Evolutionary conservation across 139 green algal species (phyloP).

Genomic region (Desmodesmus armatus): DNA sequence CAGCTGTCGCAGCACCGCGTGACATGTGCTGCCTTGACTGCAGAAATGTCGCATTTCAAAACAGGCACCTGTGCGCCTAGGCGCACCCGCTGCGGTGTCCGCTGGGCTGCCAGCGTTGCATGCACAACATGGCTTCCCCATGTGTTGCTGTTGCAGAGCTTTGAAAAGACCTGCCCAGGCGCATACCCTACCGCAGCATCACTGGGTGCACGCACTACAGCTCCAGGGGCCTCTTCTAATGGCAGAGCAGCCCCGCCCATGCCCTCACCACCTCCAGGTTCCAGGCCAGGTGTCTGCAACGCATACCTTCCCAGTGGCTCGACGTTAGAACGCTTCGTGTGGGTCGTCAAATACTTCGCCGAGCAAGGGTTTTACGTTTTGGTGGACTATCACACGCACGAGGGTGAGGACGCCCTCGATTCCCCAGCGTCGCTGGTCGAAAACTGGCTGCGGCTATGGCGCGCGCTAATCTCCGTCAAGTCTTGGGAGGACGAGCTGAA

Average conservation of each 20-base stretch:
- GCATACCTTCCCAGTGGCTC: constrained; percentile 27
- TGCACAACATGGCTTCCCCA: background rate
- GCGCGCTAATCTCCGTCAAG: background rate
- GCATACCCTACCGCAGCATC: background rate
- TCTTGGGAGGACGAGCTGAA: background rate
- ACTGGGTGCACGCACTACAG: constrained; percentile 12
- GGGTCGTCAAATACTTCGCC: constrained; percentile 31
- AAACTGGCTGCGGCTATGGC: constrained; percentile 18
- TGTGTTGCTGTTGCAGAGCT: constrained; percentile 11
- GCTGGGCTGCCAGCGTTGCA: no score
- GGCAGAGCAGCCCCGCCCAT: background rate
- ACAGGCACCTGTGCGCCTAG: no score
- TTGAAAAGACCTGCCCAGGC: constrained; percentile 10
- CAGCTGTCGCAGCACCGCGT: no score
- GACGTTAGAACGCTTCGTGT: constrained; percentile 14
- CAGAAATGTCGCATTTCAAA: no score
- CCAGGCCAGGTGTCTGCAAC: constrained; percentile 9
- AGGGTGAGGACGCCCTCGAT: no score
- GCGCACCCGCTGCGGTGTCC: no score
- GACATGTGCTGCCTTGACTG: no score
- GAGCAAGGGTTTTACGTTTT: constrained; percentile 28
- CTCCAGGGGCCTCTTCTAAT: background rate
- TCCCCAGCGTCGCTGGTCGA: no score
- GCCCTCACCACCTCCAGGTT: background rate
- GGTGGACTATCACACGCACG: background rate